These are phyloP conservation scores for Chrysosphaeria jannelii DNA, from an alignment of 2,329 filamentous ascomycete species.

Conservation along the genomic window DNA sequence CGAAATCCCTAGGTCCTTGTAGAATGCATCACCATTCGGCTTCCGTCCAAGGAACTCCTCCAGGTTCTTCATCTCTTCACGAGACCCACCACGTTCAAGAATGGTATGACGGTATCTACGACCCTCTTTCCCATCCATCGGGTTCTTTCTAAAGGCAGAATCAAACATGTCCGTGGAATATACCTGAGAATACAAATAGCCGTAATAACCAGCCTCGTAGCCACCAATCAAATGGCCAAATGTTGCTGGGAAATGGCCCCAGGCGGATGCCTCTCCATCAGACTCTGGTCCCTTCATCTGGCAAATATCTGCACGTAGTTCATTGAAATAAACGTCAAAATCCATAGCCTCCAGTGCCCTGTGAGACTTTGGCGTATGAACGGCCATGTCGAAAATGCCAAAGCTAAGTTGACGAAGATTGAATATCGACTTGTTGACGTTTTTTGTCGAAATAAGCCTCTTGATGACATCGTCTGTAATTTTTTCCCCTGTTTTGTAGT, in stretches of 20 bases:
- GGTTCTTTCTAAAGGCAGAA: conserved; percentile 44
- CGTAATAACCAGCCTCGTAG: conserved; percentile 66
- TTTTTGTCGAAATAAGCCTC: conserved; percentile 46
- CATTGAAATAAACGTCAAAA: conserved; percentile 37
- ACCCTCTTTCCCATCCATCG: conserved; percentile 47
- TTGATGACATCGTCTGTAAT: conserved; percentile 49
- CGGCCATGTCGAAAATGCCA: conserved; percentile 58
- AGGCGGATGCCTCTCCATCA: conserved; percentile 18
- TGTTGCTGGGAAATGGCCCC: conserved; percentile 51
- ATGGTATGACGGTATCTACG: conserved; percentile 51
- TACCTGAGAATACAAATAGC: conserved; percentile 43
- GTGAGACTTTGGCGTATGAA: conserved; percentile 41
- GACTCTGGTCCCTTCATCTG: conserved; percentile 47
- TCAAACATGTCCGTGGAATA: conserved; percentile 75
- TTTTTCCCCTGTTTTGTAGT: conserved; percentile 37
- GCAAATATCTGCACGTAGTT: conserved; percentile 37
- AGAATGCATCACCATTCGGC: conserved; percentile 53
- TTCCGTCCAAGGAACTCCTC: conserved; percentile 51
- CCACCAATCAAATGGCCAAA: conserved; percentile 64
- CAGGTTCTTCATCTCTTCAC: conserved; percentile 54
- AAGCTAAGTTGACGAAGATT: conserved; percentile 56
- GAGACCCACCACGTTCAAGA: conserved; percentile 44
- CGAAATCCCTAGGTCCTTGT: conserved; percentile 35
- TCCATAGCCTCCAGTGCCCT: conserved; percentile 36
- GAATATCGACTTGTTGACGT: conserved; percentile 53